Evolutionary conservation across 2,329 filamentous ascomycete genomes (phyloP).

Genomic region (Trichoderma sp.): DNA sequence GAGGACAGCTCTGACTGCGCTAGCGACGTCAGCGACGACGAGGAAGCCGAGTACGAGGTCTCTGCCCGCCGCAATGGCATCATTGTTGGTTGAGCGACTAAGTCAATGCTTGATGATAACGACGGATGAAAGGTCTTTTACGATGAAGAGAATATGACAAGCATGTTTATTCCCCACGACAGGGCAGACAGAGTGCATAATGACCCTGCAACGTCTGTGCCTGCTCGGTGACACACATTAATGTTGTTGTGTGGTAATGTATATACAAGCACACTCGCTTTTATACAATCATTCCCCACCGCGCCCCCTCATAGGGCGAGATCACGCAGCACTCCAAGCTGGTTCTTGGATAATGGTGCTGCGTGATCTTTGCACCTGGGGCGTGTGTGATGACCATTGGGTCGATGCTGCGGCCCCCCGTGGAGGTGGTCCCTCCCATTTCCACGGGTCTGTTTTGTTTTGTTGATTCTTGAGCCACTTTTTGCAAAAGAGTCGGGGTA

Average conservation of each 20-base stretch:
- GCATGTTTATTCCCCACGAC: conserved; percentile 37
- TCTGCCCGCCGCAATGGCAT: conserved; percentile 63
- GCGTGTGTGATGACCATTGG: conserved; percentile 40
- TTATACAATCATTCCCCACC: conserved; percentile 28
- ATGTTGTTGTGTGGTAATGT: conserved; percentile 29
- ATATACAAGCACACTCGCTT: conserved; percentile 27
- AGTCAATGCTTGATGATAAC: background rate
- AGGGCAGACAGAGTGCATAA: conserved; percentile 27
- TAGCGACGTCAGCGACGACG: conserved; percentile 58
- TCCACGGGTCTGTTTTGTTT: conserved; percentile 34
- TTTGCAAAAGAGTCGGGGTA: background rate
- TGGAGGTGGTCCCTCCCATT: conserved; percentile 30
- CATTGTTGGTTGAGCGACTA: conserved; percentile 47
- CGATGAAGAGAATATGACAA: conserved; percentile 30
- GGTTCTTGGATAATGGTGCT: conserved; percentile 40
- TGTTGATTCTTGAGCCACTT: conserved; percentile 32
- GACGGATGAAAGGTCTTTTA: conserved; percentile 21
- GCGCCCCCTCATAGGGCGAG: conserved; percentile 30
- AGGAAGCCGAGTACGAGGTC: conserved; percentile 46
- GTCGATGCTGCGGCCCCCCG: conserved; percentile 55
- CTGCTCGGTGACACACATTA: conserved; percentile 29
- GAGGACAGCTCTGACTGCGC: conserved; percentile 65
- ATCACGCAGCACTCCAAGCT: conserved; percentile 40
- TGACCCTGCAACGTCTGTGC: conserved; percentile 28
- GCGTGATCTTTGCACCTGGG: conserved; percentile 15